A percentile compares a stretch with the other conserved stretches of the same genome.
These are phyloP conservation scores for Candida sithepensis DNA, from an alignment of 805 yeast species.

Conservation along the genomic window DNA sequence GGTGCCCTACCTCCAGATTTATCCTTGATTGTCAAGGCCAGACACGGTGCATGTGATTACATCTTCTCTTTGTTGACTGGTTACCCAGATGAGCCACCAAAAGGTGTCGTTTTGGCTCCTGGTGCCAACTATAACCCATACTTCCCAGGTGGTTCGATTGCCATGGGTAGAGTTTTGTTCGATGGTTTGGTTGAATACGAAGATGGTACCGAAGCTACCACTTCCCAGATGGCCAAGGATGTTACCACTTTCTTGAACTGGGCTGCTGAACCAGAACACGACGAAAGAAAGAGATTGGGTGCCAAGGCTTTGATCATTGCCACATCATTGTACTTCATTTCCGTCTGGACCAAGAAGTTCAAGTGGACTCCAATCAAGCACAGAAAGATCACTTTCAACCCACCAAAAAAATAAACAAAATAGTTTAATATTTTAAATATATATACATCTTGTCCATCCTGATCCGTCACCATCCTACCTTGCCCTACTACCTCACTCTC, in stretches of 20 bases:
- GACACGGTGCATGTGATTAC: conserved; percentile 97
- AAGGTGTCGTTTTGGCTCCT: conserved; percentile 89
- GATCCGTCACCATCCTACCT: neutral
- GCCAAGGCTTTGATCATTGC: conserved; percentile 82
- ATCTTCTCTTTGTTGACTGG: conserved; percentile 94
- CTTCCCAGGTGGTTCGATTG: conserved; percentile 99
- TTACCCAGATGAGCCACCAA: conserved; percentile 98
- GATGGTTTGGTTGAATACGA: conserved; percentile 98
- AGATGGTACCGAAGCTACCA: conserved; percentile 98
- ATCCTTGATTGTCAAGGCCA: conserved; percentile 94
- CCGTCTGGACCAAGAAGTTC: conserved; percentile 94
- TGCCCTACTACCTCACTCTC: neutral
- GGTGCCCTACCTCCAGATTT: conserved; percentile 99
- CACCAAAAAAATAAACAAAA: conserved; percentile 65
- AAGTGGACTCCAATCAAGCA: conserved; percentile 96
- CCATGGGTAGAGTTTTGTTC: conserved; percentile 97
- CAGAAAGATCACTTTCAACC: conserved; percentile 90
- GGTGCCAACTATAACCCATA: conserved; percentile 98
- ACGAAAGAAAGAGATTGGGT: conserved; percentile 96
- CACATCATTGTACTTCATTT: conserved; percentile 73
- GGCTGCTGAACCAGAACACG: conserved; percentile 98
- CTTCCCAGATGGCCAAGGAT: conserved; percentile 99
- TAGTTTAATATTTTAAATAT: neutral
- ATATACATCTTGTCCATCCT: neutral
- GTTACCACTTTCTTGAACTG: conserved; percentile 94